Conservation (phyloP, 139 green algal species). For the Penium margaritaceum region DNA sequence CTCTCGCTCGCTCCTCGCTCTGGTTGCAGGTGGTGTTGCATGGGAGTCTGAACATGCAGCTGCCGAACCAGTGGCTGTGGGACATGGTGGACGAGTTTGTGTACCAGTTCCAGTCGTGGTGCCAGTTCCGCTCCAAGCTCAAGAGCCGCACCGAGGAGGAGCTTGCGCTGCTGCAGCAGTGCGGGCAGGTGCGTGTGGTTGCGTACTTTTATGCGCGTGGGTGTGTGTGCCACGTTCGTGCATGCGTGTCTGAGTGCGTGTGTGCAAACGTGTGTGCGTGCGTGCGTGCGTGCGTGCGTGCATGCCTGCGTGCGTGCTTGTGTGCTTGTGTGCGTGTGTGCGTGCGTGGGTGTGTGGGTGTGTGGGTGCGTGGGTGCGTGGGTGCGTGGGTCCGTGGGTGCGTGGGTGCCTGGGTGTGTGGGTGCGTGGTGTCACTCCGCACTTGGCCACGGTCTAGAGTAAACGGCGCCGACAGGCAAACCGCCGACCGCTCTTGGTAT, state of each 20-base stretch:
- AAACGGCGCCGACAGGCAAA: no score
- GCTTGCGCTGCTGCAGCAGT: slow-evolving; percentile 63
- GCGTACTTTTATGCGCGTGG: not conserved
- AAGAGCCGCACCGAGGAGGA: slow-evolving; percentile 67
- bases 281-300: slow-evolving; percentile 41
- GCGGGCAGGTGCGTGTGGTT: slow-evolving; percentile 58
- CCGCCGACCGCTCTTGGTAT: no score
- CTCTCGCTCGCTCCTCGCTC: slow-evolving; percentile 47
- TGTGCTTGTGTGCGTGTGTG: slow-evolving; percentile 8
- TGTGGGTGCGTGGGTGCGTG: slow-evolving; percentile 20
- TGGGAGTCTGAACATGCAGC: slow-evolving; percentile 92
- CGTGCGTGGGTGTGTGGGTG: slow-evolving; percentile 44
- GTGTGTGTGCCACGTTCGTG: no score
- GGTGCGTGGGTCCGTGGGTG: not conserved
- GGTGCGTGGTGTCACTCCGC: no score
- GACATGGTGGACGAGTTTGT: slow-evolving; percentile 99
- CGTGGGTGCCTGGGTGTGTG: slow-evolving; percentile 66
- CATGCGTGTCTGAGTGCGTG: not conserved
- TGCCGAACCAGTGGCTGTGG: slow-evolving; percentile 95
- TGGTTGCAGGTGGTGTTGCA: slow-evolving; percentile 69
- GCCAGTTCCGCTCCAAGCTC: slow-evolving; percentile 71
- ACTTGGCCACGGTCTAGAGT: no score
- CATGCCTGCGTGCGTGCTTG: slow-evolving; percentile 47
- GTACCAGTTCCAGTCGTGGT: slow-evolving; percentile 93
- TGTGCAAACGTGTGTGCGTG: slow-evolving; percentile 48